Base-by-base conservation (phyloP, 192 early-diverging fungal genomes). In the Coemansia reversa region DNA sequence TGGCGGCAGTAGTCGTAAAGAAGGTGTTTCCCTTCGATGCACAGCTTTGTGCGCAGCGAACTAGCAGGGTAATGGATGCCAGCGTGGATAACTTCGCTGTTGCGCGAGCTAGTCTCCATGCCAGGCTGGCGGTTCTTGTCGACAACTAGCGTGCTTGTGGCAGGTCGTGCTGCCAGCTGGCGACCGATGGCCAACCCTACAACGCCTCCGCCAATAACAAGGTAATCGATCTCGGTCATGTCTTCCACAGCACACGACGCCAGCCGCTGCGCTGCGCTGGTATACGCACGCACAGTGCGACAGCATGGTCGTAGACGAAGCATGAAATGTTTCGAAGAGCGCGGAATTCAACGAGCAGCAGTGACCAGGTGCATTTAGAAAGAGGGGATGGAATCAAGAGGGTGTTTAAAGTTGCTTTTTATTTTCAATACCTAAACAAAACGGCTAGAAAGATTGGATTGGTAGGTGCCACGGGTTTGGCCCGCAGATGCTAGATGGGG, bases 1-100 rank as follows among this genome's bases (percentile, higher is more conserved):
- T 71, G 69, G 23, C 63, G 58, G 58, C 86, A 86, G 47, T 89
- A 81, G 7, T 77, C 76, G 68, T 94, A 93, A 20, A 95, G 65
- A 55, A 90, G 66, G 0, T 75, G 45, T 22, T 90, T 91, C 23
- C 93, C 93, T 3, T 86, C 79, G 23, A 92, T 90, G 67, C 92
- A 94, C 0, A 95, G 74, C 24, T 49, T 55, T 9, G 92, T 92
- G 65, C 92, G 92, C 33, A 94, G 72, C 32, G 87, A 91, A 60
- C 86, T 70, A 14, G 62, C 58, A 1, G 92, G 91, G 49, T 94
- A 95, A 75, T 93, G 92, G 12, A 95, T 75, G 0, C 93, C 93
- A 7, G 89, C 91, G 51, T 95, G 93, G 63, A 95, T 95, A 14
- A 95, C 90, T 67, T 94, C 90, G 60, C 89, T 92, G 82, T 94